phyloP scores from a whole-genome alignment of 176 grass and related monocot genomes.

The Eleusine coracana region DNA sequence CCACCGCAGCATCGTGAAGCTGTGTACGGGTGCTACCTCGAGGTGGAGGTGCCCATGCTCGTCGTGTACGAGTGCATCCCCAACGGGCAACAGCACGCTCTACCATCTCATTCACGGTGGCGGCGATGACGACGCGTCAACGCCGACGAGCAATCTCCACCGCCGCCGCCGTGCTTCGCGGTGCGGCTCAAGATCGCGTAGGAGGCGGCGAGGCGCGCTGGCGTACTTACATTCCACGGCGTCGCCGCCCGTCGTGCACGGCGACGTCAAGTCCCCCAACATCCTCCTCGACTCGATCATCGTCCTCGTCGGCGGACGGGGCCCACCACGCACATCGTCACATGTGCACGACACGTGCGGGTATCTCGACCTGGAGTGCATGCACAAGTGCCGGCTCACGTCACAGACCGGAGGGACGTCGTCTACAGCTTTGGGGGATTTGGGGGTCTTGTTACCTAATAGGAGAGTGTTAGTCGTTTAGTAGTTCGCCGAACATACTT shows the following conservation, averaged over 20 bases:
- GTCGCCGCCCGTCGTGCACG: constrained; percentile 58
- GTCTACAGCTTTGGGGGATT: constrained; percentile 63
- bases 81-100: constrained; percentile 60
- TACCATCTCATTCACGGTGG: constrained; percentile 33
- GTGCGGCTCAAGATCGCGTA: constrained; percentile 40
- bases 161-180: constrained; percentile 13
- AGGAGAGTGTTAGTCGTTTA: no score
- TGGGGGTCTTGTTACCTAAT: no score
- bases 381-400: constrained; percentile 47
- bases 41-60: constrained; percentile 60
- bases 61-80: constrained; percentile 68
- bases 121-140: neutral
- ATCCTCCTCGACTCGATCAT: constrained; percentile 60
- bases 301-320: constrained; percentile 15
- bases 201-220: constrained; percentile 54
- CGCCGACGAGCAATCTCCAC: no score
- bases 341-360: constrained; percentile 60
- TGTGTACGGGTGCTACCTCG: constrained; percentile 58
- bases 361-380: constrained; percentile 64
- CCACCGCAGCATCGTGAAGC: constrained; percentile 58
- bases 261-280: constrained; percentile 65
- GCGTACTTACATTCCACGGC: constrained; percentile 64
- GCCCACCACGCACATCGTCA: constrained; percentile 41
- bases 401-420: constrained; percentile 56
- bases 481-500: no score